Conservation (phyloP, 148 eudicot genomes). For the Gaultheria prostrata region DNA sequence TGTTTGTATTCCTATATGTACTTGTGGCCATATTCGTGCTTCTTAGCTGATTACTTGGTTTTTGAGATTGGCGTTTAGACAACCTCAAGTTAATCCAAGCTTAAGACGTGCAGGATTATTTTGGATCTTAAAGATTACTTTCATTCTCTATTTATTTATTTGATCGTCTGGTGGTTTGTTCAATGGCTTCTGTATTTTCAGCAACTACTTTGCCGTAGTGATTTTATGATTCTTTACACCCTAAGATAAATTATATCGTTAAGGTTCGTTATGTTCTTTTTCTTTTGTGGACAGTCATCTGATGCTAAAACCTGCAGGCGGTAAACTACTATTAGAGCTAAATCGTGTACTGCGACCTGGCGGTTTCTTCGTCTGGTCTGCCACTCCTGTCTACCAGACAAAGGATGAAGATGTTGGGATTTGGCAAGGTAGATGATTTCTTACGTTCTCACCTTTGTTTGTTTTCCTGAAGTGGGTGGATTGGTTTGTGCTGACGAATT, state of each 20-base stretch:
- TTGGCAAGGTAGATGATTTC: constrained; percentile 38
- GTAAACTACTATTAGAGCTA: constrained; percentile 50
- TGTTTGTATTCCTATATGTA: not conserved
- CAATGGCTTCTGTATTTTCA: not conserved
- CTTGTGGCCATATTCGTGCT: not conserved
- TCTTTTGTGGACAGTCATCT: not conserved
- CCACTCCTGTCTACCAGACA: constrained; percentile 47
- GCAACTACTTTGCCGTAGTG: not conserved
- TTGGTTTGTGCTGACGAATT: not conserved
- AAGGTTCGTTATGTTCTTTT: not conserved
- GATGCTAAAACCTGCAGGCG: constrained; percentile 29
- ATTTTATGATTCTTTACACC: not conserved
- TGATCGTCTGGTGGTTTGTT: not conserved
- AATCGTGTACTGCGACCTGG: constrained; percentile 53
- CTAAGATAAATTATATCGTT: not conserved
- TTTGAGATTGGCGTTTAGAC: not conserved
- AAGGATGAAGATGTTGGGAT: constrained; percentile 41
- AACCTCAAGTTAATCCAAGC: not conserved
- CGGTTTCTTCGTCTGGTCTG: constrained; percentile 55
- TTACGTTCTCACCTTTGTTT: not conserved
- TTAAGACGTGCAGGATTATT: constrained; percentile 1
- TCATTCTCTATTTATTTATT: not conserved
- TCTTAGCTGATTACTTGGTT: constrained; percentile 1
- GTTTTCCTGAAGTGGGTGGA: not conserved
- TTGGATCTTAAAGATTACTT: constrained; percentile 21